Evolutionary conservation across 352 stramenopile species (phyloP).

Genomic region (Phytophthora agathidicida): DNA sequence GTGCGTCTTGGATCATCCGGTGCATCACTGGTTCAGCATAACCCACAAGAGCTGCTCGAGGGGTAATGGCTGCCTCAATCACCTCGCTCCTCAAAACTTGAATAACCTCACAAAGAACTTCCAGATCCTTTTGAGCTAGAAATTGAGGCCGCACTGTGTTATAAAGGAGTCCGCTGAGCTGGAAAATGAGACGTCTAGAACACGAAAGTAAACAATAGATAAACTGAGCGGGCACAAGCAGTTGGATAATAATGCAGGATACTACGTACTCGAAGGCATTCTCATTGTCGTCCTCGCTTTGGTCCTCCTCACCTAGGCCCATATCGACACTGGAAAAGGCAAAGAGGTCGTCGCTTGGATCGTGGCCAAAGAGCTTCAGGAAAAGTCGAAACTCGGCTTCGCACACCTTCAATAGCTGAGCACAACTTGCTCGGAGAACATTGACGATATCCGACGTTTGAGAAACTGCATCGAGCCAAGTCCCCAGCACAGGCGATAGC

Average conservation of each 20-base stretch:
- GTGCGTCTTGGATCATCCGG: constrained; percentile 84
- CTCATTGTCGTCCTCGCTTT: constrained; percentile 48
- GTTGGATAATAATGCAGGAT: background rate
- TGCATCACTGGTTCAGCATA: constrained; percentile 80
- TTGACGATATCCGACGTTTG: constrained; percentile 75
- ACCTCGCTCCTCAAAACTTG: constrained; percentile 80
- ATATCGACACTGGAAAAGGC: constrained; percentile 26
- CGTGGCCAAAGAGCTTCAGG: constrained; percentile 66
- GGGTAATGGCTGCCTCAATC: constrained; percentile 73
- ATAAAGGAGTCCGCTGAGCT: constrained; percentile 78
- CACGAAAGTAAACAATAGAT: background rate
- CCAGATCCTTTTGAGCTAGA: constrained; percentile 76
- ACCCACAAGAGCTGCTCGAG: constrained; percentile 51
- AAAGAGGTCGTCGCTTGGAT: constrained; percentile 66
- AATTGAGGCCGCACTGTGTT: constrained; percentile 70
- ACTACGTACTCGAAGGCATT: constrained; percentile 71
- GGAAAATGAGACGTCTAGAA: constrained; percentile 73
- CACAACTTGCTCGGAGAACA: constrained; percentile 66
- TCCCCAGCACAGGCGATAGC: constrained; percentile 53
- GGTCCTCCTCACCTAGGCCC: constrained; percentile 28
- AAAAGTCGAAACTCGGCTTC: constrained; percentile 82
- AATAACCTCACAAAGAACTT: constrained; percentile 79
- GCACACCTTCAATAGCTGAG: constrained; percentile 73
- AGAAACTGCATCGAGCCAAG: constrained; percentile 58
- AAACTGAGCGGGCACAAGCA: background rate